These are phyloP conservation scores for Oxytropis ochrocephala DNA, from an alignment of 306 rosid genomes.

Conservation along the genomic window DNA sequence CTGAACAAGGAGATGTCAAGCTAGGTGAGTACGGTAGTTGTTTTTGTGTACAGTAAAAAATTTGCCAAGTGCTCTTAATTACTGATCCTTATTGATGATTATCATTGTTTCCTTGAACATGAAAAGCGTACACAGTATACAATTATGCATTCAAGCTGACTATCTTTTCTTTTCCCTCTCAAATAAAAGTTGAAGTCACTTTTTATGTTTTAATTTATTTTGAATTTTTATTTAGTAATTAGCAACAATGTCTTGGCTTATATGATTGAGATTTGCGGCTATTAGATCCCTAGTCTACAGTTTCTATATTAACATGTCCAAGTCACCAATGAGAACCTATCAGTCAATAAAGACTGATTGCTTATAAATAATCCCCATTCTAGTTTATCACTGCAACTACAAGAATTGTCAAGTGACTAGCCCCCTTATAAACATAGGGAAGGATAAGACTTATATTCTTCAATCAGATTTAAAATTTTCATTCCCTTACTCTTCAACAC, in stretches of 20 bases:
- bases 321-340: neutral
- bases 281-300: neutral
- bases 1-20: slow-evolving; percentile 99
- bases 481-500: neutral
- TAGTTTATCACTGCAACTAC: neutral
- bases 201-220: neutral
- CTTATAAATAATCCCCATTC: neutral
- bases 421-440: neutral
- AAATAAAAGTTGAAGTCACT: neutral
- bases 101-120: slow-evolving; percentile 5
- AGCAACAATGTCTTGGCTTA: neutral
- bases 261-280: neutral
- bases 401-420: neutral
- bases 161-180: neutral
- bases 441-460: neutral
- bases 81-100: slow-evolving; percentile 1
- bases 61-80: neutral
- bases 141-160: neutral
- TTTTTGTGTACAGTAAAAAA: neutral
- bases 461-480: neutral
- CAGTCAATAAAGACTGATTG: neutral
- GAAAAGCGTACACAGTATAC: neutral
- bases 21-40: slow-evolving; percentile 62
- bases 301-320: neutral
- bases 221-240: slow-evolving; percentile 2